phyloP scores from a whole-genome alignment of 257 asterid genomes.

The Linderniella brevidens region DNA sequence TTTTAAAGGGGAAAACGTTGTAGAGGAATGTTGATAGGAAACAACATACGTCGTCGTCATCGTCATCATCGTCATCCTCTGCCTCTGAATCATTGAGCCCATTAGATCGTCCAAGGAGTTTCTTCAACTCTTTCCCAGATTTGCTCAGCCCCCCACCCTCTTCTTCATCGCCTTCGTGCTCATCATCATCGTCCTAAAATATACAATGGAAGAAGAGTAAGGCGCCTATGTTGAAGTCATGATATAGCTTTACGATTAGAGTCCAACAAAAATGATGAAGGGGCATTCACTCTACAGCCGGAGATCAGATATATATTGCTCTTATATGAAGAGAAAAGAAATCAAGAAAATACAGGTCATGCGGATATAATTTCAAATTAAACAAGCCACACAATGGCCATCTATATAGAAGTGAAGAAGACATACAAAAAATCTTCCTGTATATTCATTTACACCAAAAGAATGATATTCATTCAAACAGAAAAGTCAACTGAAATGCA shows the following conservation, averaged over 20 bases:
- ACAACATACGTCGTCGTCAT: constrained; percentile 74
- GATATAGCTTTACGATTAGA: too few relatives aligned
- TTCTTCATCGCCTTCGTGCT: constrained; percentile 68
- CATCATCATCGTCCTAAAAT: constrained; percentile 85
- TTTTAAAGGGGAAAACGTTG: background rate
- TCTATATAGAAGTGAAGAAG: too few relatives aligned
- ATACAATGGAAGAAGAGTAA: constrained; percentile 2
- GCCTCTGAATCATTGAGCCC: constrained; percentile 79
- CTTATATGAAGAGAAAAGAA: too few relatives aligned
- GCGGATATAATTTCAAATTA: too few relatives aligned
- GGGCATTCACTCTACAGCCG: too few relatives aligned
- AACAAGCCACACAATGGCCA: too few relatives aligned
- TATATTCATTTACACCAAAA: too few relatives aligned
- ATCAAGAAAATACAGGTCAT: too few relatives aligned
- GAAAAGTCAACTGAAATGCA: background rate
- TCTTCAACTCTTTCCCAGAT: constrained; percentile 95
- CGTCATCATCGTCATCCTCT: constrained; percentile 80
- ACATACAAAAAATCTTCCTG: too few relatives aligned
- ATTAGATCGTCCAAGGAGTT: constrained; percentile 77
- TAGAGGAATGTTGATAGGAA: constrained; percentile 10
- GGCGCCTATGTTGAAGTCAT: background rate
- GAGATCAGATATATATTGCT: too few relatives aligned
- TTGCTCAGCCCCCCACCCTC: constrained; percentile 69
- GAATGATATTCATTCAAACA: background rate
- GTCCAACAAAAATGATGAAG: too few relatives aligned